Evolutionary conservation across 139 green algal genomes (phyloP).

Genomic region (Chlorella vulgaris): DNA sequence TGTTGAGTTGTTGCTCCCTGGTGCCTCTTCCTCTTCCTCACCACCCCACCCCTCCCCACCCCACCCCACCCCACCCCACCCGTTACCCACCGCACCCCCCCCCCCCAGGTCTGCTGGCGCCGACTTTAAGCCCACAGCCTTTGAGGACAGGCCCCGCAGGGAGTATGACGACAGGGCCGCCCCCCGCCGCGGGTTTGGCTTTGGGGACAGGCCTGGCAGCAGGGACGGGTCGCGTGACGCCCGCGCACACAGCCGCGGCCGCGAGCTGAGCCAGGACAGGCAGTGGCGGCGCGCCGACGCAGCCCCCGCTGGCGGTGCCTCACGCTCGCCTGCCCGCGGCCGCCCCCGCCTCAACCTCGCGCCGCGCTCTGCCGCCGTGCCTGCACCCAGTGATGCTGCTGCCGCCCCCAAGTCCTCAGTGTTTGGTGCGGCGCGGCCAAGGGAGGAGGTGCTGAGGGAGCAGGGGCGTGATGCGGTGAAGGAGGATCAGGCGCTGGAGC

Average conservation of each 20-base stretch:
- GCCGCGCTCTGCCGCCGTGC: slow-evolving; percentile 55
- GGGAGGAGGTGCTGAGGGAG: slow-evolving; percentile 92
- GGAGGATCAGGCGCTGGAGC: slow-evolving; percentile 69
- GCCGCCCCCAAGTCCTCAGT: slow-evolving; percentile 29
- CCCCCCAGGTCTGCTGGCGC: background rate
- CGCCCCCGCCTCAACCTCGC: slow-evolving; percentile 67
- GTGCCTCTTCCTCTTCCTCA: background rate
- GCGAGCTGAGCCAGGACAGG: slow-evolving; percentile 40
- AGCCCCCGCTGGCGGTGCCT: background rate
- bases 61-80: background rate
- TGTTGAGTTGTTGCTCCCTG: background rate
- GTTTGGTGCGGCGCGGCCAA: slow-evolving; percentile 84
- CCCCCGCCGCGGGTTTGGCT: slow-evolving; percentile 29
- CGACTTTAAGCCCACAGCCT: slow-evolving; percentile 38
- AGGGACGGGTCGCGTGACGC: slow-evolving; percentile 9
- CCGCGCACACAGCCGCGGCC: slow-evolving; percentile 2
- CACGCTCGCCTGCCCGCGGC: slow-evolving; percentile 23
- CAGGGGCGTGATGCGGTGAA: slow-evolving; percentile 78
- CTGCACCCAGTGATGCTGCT: background rate
- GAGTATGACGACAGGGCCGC: slow-evolving; percentile 23
- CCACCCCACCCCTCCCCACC: no score
- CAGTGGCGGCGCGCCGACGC: slow-evolving; percentile 15
- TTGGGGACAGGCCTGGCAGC: slow-evolving; percentile 2
- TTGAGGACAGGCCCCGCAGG: slow-evolving; percentile 31
- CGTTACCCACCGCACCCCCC: background rate